Evolutionary conservation across 23 red algal genomes (phyloP).

Genomic region (Agarophyton chilense): DNA sequence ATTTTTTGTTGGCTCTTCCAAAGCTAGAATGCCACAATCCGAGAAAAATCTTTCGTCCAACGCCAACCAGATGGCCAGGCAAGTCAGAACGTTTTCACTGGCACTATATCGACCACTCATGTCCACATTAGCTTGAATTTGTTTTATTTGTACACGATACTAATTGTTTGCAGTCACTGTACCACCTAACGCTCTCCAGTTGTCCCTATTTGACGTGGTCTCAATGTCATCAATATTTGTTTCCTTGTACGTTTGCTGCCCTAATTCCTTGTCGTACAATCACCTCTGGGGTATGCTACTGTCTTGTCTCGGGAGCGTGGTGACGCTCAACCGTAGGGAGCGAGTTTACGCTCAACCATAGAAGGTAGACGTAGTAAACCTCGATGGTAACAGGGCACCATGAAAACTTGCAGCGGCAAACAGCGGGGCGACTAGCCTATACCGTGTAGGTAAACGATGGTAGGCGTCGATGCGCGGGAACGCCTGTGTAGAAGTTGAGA

Average conservation of each 20-base stretch:
- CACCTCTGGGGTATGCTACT: too few relatives aligned
- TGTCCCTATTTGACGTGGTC: constrained; percentile 84
- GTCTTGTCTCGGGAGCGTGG: too few relatives aligned
- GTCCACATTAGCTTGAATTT: constrained; percentile 85
- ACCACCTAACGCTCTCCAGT: constrained; percentile 6
- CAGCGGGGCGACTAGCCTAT: too few relatives aligned
- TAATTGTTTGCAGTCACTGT: constrained; percentile 71
- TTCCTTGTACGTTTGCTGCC: constrained; percentile 93
- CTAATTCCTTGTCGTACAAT: constrained; percentile 91
- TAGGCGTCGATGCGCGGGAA: too few relatives aligned
- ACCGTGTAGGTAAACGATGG: too few relatives aligned
- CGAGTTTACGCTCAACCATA: too few relatives aligned
- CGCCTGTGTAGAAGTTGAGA: too few relatives aligned
- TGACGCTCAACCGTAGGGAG: too few relatives aligned
- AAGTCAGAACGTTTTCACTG: constrained; percentile 97
- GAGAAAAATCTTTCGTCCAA: constrained; percentile 92
- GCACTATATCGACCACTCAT: constrained; percentile 98
- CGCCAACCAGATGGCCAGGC: constrained; percentile 90
- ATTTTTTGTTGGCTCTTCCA: constrained; percentile 99
- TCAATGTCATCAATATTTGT: constrained; percentile 96
- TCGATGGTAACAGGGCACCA: too few relatives aligned
- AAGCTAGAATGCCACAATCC: constrained; percentile 93
- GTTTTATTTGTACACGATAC: constrained; percentile 96
- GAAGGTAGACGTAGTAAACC: too few relatives aligned
- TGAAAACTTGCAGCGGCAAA: too few relatives aligned